A percentile compares a stretch with the other conserved stretches of the same genome.
phyloP scores from a whole-genome alignment of 169 alveolate genomes.

The Plasmodium adleri region DNA sequence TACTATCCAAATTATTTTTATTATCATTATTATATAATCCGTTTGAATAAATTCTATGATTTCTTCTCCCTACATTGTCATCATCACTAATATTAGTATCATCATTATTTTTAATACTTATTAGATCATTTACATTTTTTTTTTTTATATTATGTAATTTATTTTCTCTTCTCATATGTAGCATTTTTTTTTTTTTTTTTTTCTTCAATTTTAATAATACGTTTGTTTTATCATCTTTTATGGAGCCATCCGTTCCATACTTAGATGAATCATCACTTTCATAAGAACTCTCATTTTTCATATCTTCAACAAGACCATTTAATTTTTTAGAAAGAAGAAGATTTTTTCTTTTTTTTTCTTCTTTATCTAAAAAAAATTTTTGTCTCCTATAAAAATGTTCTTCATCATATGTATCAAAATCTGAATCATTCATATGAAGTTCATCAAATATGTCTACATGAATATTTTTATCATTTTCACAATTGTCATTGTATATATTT shows the following conservation, averaged over 20 bases:
- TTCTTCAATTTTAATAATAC: background rate
- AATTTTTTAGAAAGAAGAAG: conserved; percentile 34
- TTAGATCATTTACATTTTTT: background rate
- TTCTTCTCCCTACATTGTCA: conserved; percentile 12
- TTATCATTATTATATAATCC: background rate
- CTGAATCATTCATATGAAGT: conserved; percentile 14
- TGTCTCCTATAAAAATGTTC: conserved; percentile 54
- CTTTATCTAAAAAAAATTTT: conserved; percentile 34
- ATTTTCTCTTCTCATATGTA: background rate
- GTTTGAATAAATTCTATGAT: background rate
- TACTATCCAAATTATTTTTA: no score
- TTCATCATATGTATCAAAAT: conserved; percentile 74
- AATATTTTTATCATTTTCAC: no score
- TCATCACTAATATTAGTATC: background rate
- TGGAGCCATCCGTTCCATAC: conserved; percentile 53
- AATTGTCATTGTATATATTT: no score
- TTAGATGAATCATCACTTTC: conserved; percentile 60
- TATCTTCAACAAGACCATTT: conserved; percentile 39
- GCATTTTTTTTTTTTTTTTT: conserved; percentile 5
- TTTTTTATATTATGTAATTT: background rate
- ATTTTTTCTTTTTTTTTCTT: conserved; percentile 38
- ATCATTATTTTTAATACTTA: background rate
- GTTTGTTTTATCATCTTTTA: background rate
- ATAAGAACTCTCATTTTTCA: conserved; percentile 68
- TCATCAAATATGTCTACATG: no score